Evolutionary conservation across 345 rosid species (phyloP).

Genomic region (Brassica nigra): DNA sequence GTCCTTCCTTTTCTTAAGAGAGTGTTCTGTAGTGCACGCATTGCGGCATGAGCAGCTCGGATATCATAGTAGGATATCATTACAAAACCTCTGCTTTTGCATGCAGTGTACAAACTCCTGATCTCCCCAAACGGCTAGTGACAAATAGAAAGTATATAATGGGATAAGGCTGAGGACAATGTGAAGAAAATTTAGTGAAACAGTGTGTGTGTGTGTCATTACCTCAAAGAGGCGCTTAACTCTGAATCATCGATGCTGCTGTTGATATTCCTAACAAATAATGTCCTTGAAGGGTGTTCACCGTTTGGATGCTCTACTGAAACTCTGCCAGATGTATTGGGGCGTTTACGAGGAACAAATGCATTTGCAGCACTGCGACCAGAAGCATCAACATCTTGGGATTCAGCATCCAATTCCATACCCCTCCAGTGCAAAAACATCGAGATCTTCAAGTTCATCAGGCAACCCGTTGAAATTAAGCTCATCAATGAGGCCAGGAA

Average conservation of each 20-base stretch:
- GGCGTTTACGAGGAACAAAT: slow-evolving; percentile 40
- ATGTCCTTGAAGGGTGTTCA: slow-evolving; percentile 94
- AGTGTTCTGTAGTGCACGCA: slow-evolving; percentile 88
- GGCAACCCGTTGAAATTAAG: slow-evolving; percentile 72
- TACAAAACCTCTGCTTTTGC: slow-evolving; percentile 96
- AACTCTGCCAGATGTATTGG: slow-evolving; percentile 68
- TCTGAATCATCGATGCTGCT: slow-evolving; percentile 94
- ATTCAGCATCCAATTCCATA: slow-evolving; percentile 76
- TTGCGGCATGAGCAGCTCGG: slow-evolving; percentile 88
- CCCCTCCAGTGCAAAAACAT: slow-evolving; percentile 87
- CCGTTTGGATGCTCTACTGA: slow-evolving; percentile 93
- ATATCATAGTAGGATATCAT: slow-evolving; percentile 97
- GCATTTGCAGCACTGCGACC: slow-evolving; percentile 56
- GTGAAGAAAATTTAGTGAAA: neutral
- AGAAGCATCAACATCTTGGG: slow-evolving; percentile 56
- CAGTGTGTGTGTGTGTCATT: neutral
- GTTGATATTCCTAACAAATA: slow-evolving; percentile 90
- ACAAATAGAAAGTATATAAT: slow-evolving; percentile 22
- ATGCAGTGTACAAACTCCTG: slow-evolving; percentile 87
- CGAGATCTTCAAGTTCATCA: slow-evolving; percentile 66
- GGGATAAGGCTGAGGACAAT: neutral
- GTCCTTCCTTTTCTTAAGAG: slow-evolving; percentile 79
- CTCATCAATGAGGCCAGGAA: slow-evolving; percentile 82
- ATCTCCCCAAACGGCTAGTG: slow-evolving; percentile 89
- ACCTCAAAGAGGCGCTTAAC: slow-evolving; percentile 90